Conservation (phyloP, 805 yeast genomes). For the Metschnikowia colocasiae region DNA sequence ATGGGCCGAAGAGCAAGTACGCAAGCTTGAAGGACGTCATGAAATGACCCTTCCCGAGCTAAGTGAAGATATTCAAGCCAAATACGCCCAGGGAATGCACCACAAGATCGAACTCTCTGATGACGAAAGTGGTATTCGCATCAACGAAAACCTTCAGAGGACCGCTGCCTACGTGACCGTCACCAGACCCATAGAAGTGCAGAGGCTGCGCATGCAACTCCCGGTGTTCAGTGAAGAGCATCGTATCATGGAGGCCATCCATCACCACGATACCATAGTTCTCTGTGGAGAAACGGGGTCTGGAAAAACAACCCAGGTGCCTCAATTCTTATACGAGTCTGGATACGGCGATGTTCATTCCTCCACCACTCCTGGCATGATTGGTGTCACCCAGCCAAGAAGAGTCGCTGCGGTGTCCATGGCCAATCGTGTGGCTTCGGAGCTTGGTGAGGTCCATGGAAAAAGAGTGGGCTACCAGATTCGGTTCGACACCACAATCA, state of each 20-base stretch:
- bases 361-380: slow-evolving; percentile 70
- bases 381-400: slow-evolving; percentile 94
- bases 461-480: slow-evolving; percentile 75
- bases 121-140: slow-evolving; percentile 56
- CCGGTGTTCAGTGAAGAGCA: slow-evolving; percentile 94
- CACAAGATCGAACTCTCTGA: slow-evolving; percentile 50
- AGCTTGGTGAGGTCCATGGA: slow-evolving; percentile 64
- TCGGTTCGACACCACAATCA: slow-evolving; percentile 69
- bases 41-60: slow-evolving; percentile 45
- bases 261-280: slow-evolving; percentile 85
- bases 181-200: slow-evolving; percentile 62
- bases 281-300: slow-evolving; percentile 98
- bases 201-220: slow-evolving; percentile 60
- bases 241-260: slow-evolving; percentile 90
- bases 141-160: slow-evolving; percentile 51
- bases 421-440: slow-evolving; percentile 76
- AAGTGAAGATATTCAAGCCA: slow-evolving; percentile 43
- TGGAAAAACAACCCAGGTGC: slow-evolving; percentile 97
- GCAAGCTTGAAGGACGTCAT: slow-evolving; percentile 55
- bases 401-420: slow-evolving; percentile 92
- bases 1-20: slow-evolving; percentile 81
- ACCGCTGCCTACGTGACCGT: slow-evolving; percentile 68
- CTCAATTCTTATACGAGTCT: slow-evolving; percentile 90
- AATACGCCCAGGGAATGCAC: slow-evolving; percentile 61
- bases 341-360: slow-evolving; percentile 77